Evolutionary conservation across 73 alveolate species (phyloP).

Genomic region (Uronychia setigera): DNA sequence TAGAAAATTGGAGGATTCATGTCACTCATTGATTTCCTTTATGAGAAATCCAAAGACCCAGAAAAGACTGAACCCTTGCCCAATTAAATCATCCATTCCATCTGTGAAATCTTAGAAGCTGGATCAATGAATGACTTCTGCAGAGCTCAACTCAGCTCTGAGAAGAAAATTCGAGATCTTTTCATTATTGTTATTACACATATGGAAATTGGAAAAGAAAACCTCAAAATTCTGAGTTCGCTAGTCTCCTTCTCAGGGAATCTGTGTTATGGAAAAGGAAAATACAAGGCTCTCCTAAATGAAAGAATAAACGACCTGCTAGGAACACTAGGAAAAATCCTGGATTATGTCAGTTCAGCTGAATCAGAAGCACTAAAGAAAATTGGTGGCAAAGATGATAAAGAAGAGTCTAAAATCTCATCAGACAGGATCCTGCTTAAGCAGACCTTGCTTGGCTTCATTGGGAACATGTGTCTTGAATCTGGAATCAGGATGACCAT

Average conservation of each 20-base stretch:
- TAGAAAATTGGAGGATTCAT: conserved; percentile 43
- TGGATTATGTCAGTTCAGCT: background rate
- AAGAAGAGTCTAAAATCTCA: background rate
- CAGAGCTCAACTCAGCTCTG: conserved; percentile 40
- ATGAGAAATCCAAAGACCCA: conserved; percentile 9
- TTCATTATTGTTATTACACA: conserved; percentile 49
- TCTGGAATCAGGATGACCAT: conserved; percentile 18
- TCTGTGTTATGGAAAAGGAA: conserved; percentile 63
- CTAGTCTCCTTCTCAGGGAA: conserved; percentile 39
- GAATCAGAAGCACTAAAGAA: background rate
- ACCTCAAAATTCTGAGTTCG: conserved; percentile 29
- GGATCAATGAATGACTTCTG: conserved; percentile 54
- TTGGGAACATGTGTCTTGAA: conserved; percentile 50
- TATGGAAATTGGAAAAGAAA: conserved; percentile 33
- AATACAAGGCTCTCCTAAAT: conserved; percentile 42
- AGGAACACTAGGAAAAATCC: background rate
- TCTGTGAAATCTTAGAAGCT: conserved; percentile 47
- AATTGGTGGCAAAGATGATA: background rate
- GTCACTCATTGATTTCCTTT: conserved; percentile 39
- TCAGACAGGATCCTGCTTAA: conserved; percentile 50
- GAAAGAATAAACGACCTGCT: conserved; percentile 4
- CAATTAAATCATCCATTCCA: conserved; percentile 18
- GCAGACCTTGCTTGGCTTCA: conserved; percentile 48
- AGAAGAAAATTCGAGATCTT: conserved; percentile 59
- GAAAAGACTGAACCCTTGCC: conserved; percentile 41